Evolutionary conservation across 495 filamentous ascomycete species (phyloP).

Genomic region (Rhizodiscina lignyota): DNA sequence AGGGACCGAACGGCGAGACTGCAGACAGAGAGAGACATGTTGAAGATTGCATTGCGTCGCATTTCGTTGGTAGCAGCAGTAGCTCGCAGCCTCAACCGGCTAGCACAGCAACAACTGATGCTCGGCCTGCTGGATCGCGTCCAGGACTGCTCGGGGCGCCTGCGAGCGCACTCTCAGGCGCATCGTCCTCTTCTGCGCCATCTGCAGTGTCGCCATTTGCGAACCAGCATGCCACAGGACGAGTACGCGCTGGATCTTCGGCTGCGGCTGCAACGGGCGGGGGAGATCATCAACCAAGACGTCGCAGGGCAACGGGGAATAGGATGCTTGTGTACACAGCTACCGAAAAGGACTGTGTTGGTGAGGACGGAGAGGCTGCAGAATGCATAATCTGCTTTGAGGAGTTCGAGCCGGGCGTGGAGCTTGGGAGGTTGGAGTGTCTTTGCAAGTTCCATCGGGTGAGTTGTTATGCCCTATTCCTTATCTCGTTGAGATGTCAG

Average conservation of each 20-base stretch:
- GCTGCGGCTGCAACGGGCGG: conserved; percentile 6
- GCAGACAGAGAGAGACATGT: conserved; percentile 60
- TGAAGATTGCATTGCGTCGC: conserved; percentile 48
- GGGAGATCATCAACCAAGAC: not conserved
- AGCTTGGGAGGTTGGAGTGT: conserved; percentile 77
- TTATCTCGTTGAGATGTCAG: not conserved
- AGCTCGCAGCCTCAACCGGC: not conserved
- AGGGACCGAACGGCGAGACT: conserved; percentile 40
- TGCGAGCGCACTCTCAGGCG: conserved; percentile 3
- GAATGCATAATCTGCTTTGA: conserved; percentile 96
- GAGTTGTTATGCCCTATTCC: conserved; percentile 2
- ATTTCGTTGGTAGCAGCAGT: conserved; percentile 14
- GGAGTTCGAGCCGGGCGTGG: conserved; percentile 74
- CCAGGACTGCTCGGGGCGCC: conserved; percentile 5
- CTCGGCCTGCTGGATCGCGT: conserved; percentile 1
- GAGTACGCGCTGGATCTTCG: too few relatives aligned
- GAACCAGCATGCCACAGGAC: too few relatives aligned
- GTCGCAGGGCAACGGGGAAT: not conserved
- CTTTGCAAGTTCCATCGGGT: conserved; percentile 78
- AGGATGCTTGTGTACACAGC: conserved; percentile 59
- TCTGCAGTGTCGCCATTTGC: too few relatives aligned
- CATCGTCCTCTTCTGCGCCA: too few relatives aligned
- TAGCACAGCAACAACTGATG: not conserved
- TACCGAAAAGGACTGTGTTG: conserved; percentile 82
- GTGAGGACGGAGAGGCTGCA: conserved; percentile 35